A percentile compares a stretch with the other conserved stretches of the same genome.
Evolutionary conservation across 805 yeast genomes (phyloP).

Genomic region (Wickerhamomyces subpelliculosus): DNA sequence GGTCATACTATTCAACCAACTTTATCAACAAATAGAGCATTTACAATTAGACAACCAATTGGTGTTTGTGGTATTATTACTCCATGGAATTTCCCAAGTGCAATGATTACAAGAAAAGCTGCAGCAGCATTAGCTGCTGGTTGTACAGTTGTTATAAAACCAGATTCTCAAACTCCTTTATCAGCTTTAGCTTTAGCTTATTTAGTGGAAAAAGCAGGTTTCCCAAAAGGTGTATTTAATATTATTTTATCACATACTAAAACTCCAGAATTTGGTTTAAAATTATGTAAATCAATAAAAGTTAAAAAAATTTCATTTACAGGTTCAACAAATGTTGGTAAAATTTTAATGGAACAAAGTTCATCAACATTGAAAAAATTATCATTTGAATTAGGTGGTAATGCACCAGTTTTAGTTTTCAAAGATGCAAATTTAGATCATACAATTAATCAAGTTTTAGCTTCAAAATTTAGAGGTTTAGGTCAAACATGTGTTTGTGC

Average conservation of each 20-base stretch:
- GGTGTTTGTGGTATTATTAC: slow-evolving; percentile 60
- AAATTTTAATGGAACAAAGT: slow-evolving; percentile 49
- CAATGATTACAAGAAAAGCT: slow-evolving; percentile 60
- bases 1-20: slow-evolving; percentile 53
- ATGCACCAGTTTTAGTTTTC: slow-evolving; percentile 58
- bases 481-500: slow-evolving; percentile 68
- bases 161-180: slow-evolving; percentile 56
- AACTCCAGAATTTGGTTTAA: slow-evolving; percentile 47
- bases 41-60: slow-evolving; percentile 51
- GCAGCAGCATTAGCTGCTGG: slow-evolving; percentile 65
- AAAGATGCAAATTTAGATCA: slow-evolving; percentile 51
- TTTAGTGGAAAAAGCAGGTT: slow-evolving; percentile 51
- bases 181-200: slow-evolving; percentile 51
- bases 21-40: slow-evolving; percentile 42
- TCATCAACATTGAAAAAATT: slow-evolving; percentile 52
- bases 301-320: slow-evolving; percentile 57
- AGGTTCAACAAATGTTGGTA: slow-evolving; percentile 59
- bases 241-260: slow-evolving; percentile 41
- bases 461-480: slow-evolving; percentile 51
- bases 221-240: slow-evolving; percentile 53
- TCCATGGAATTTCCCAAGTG: slow-evolving; percentile 65
- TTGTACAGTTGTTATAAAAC: slow-evolving; percentile 53
- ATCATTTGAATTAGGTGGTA: slow-evolving; percentile 62
- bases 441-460: slow-evolving; percentile 46
- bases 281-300: slow-evolving; percentile 38